Percentiles rank a stretch among this genome's conserved stretches.
phyloP scores from a whole-genome alignment of 768 basidiomycete genomes.

The Lentinula lateritia region DNA sequence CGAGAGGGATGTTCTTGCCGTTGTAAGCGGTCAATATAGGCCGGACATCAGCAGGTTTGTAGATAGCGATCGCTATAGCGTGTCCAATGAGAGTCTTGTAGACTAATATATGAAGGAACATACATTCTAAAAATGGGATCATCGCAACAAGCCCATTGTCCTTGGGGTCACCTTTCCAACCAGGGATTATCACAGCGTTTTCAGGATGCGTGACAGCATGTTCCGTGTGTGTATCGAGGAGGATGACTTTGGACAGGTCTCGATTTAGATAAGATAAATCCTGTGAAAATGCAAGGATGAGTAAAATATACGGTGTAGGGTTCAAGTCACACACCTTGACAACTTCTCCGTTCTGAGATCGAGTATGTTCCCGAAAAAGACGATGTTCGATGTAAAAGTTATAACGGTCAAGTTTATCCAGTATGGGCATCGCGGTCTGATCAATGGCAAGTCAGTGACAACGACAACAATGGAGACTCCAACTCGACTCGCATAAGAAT shows the following conservation, averaged over 20 bases:
- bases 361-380: conserved; percentile 90
- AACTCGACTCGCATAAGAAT: conserved; percentile 68
- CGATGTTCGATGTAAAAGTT: conserved; percentile 84
- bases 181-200: conserved; percentile 77
- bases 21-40: conserved; percentile 80
- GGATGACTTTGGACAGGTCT: conserved; percentile 82
- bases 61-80: conserved; percentile 80
- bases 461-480: neutral
- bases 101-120: conserved; percentile 22
- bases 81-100: neutral
- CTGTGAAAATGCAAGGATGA: conserved; percentile 23
- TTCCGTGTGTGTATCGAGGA: conserved; percentile 81
- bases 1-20: conserved; percentile 83
- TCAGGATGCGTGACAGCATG: conserved; percentile 79
- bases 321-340: conserved; percentile 60
- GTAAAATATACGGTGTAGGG: neutral
- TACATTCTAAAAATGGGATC: conserved; percentile 96
- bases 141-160: conserved; percentile 78
- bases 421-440: conserved; percentile 81
- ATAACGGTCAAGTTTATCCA: conserved; percentile 94
- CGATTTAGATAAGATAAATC: conserved; percentile 95
- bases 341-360: conserved; percentile 72
- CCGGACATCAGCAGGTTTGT: conserved; percentile 81
- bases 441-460: conserved; percentile 1
- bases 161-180: conserved; percentile 77